Base-by-base conservation (phyloP, 257 asterid genomes). In the Nicotiana noctiflora region DNA sequence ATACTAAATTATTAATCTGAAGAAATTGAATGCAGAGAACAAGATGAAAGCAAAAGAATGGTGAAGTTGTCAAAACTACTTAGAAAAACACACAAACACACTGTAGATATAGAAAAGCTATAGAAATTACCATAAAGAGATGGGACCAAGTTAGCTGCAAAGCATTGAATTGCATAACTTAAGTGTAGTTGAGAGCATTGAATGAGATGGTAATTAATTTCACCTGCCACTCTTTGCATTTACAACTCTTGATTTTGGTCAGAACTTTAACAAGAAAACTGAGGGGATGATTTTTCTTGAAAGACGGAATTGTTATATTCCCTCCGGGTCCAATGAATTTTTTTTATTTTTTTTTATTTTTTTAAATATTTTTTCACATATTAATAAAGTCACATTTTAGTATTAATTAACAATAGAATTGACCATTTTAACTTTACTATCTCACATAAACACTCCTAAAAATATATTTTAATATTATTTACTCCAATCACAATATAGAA, bases 161-260 rank as follows among this genome's bases (percentile, higher is more conserved):
- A 14, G 86, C 77, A 86, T 81, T 87, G 82, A 87, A 86, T 84
- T 85, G 83, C 51, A 23, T 23, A 64, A 52, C 84, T 88, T 82
- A 77, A 44, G 86, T 31, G 89, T 65, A n/a, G 93, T 86, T 88
- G 93, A 59, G 87, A 77, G 86, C 85, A 86, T 88, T 90, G 61
- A 90, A 89, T 86, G 86, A 64, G 62, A 76, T 55, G 62, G 76
- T 66, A 56, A 57, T 81, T 85, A 80, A 85, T 75, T 80, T 78
- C 86, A 80, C 81, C 88, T 84, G 88, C 81, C 81, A 23, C 40
- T 66, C 57, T 60, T 13, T 44, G 64, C 82, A 64, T 79, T 79
- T 79, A 79, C n/a, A 8, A 13, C 3, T 44, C 55, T 44, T 25
- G 51, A 79, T 79, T 62, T 79, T 44, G 57, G 75, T 70, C 77